These are phyloP conservation scores for Tinospora cordifolia DNA, from an alignment of 164 flowering plant genomes.

Conservation along the genomic window DNA sequence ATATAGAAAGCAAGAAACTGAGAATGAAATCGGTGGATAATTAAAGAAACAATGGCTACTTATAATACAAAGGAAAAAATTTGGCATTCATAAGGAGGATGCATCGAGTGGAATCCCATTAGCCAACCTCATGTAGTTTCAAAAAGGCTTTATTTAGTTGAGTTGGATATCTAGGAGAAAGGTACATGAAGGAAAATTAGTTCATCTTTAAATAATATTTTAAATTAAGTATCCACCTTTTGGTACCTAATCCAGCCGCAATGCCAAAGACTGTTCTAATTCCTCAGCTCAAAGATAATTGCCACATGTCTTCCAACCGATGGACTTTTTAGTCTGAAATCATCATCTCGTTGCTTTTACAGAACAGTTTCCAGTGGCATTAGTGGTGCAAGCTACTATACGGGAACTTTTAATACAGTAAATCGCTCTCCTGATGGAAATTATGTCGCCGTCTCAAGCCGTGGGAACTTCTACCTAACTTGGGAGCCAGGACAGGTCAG, in stretches of 20 bases:
- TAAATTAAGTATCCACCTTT: neutral
- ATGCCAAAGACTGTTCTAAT: neutral
- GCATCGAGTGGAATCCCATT: no score
- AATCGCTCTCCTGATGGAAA: slow-evolving; percentile 96
- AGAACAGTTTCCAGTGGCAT: slow-evolving; percentile 99
- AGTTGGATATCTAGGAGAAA: no score
- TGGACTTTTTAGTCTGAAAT: neutral
- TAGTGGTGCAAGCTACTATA: slow-evolving; percentile 98
- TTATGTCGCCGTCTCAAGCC: slow-evolving; percentile 98
- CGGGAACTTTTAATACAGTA: slow-evolving; percentile 88
- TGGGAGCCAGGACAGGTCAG: slow-evolving; percentile 99
- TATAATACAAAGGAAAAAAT: no score
- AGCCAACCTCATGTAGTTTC: no score
- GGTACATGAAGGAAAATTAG: no score
- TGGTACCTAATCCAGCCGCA: neutral
- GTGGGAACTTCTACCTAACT: slow-evolving; percentile 90
- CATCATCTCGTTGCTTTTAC: slow-evolving; percentile 30
- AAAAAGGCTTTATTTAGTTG: no score
- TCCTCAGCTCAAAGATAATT: neutral
- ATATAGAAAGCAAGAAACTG: no score
- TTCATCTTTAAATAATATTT: neutral
- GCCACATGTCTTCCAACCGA: neutral
- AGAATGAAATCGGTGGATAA: no score
- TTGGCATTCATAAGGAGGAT: no score
- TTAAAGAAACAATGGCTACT: no score